Evolutionary conservation across 768 basidiomycete genomes (phyloP), one percentile per base, ranked within the genome.

Genomic region (Lactarius quietus): DNA sequence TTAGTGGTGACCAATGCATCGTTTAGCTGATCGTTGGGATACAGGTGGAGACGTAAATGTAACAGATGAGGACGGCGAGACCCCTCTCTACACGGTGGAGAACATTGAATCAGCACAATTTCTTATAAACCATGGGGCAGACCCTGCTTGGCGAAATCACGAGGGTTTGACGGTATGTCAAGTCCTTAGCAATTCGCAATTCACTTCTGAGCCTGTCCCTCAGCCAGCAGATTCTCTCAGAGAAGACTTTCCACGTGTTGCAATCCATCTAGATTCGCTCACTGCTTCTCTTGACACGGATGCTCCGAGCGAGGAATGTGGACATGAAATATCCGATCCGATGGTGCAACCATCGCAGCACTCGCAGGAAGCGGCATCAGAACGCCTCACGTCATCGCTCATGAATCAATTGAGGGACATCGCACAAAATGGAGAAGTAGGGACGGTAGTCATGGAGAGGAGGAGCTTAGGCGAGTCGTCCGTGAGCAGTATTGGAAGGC

Each of bases 11-110:
- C 14, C 12, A 17, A 26, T 7, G 57, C 15, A 35, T 39, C 58
- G 56, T 43, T 56, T 53, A 60, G 31, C 55, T 48, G 23, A 58
- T 51, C 26, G 56, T 36, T 12, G 8, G 15, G 23, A 28, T 57
- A 62, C 69, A 87, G 94, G 94, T 18, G 95, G 94, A 58, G 83
- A 95, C 73, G 90, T 95, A 63, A 94, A 97, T 72, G 75, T 95
- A 66, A 83, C 85, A 1, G 95, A 97, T 73, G 81, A 80, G 59
- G 95, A 97, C 72, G 92, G 91, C 10, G 95, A 97, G 74, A 96
- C 94, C 12, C 95, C 95, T 12, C 78, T 97, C 20, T 96, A 91
- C 79, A 91, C 91, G 29, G 93, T 93, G 54, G 95, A 97, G 76
- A 84, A 85, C 73, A 71, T 91, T 48, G 83, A 87, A 65, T 90